Conservation (phyloP, 176 grass and related monocot genomes). For the Panicum miliaceum region DNA sequence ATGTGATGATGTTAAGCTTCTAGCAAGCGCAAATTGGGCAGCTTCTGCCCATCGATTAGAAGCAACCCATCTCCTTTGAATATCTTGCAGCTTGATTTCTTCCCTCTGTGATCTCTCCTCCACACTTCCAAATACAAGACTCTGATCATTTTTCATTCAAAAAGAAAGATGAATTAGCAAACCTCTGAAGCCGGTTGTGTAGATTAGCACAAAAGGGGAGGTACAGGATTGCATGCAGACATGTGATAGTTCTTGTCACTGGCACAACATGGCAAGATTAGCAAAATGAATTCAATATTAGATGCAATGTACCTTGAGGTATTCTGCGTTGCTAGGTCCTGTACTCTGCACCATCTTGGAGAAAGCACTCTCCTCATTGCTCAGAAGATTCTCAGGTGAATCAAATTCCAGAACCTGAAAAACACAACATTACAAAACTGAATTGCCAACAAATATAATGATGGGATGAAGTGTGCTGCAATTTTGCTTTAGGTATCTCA, state of each 20-base stretch:
- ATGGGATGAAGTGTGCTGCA: background rate
- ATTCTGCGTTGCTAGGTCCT: constrained; percentile 91
- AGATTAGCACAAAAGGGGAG: background rate
- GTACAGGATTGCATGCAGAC: constrained; percentile 20
- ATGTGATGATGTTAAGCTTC: constrained; percentile 81
- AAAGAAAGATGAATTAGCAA: constrained; percentile 45
- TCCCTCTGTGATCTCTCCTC: constrained; percentile 70
- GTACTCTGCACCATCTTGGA: constrained; percentile 98
- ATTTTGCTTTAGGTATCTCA: background rate
- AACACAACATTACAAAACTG: constrained; percentile 28
- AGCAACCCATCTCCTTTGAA: constrained; percentile 80
- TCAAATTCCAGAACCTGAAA: constrained; percentile 96
- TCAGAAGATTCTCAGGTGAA: constrained; percentile 83
- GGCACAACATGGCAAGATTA: background rate
- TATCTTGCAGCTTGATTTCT: constrained; percentile 73
- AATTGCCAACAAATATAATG: constrained; percentile 21
- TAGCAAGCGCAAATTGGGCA: constrained; percentile 76
- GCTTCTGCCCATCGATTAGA: constrained; percentile 92
- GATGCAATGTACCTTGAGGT: constrained; percentile 71
- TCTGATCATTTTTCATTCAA: constrained; percentile 50
- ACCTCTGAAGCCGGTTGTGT: background rate
- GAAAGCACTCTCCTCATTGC: constrained; percentile 88
- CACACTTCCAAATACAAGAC: constrained; percentile 68
- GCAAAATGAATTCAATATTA: background rate
- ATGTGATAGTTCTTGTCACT: background rate